Conservation (phyloP, 805 yeast species). For the Pichia ethanolica region DNA sequence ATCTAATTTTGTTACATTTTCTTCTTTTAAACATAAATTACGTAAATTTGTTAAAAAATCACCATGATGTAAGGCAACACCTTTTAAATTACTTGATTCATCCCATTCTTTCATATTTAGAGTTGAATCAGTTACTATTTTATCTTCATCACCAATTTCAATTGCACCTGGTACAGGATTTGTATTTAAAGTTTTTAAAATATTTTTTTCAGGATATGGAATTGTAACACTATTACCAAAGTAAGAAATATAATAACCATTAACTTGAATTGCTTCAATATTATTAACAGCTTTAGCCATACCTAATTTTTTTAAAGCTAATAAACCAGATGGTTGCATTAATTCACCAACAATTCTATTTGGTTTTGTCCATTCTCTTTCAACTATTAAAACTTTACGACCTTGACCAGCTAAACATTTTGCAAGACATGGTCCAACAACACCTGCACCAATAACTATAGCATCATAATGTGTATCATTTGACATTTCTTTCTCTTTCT, state of each 20-base stretch:
- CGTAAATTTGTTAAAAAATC: slow-evolving; percentile 75
- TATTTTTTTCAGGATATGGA: slow-evolving; percentile 64
- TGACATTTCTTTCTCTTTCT: not conserved
- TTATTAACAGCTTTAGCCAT: slow-evolving; percentile 67
- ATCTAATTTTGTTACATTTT: slow-evolving; percentile 70
- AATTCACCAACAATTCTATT: slow-evolving; percentile 97
- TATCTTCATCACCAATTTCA: slow-evolving; percentile 50
- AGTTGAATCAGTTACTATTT: slow-evolving; percentile 41
- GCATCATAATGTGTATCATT: slow-evolving; percentile 50
- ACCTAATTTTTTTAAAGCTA: slow-evolving; percentile 75
- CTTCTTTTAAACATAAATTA: slow-evolving; percentile 54
- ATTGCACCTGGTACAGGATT: slow-evolving; percentile 45
- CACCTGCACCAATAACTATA: slow-evolving; percentile 97
- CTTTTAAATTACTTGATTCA: slow-evolving; percentile 48
- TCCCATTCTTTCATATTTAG: slow-evolving; percentile 49
- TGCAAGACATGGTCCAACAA: slow-evolving; percentile 90
- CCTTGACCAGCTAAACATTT: slow-evolving; percentile 88
- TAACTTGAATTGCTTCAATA: slow-evolving; percentile 68
- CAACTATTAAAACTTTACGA: slow-evolving; percentile 67
- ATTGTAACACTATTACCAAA: slow-evolving; percentile 50
- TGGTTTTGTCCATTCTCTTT: slow-evolving; percentile 87
- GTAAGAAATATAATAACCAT: slow-evolving; percentile 76
- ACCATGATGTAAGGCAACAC: slow-evolving; percentile 92
- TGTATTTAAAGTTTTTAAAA: slow-evolving; percentile 37
- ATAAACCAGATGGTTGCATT: slow-evolving; percentile 94